Evolutionary conservation across 2,329 filamentous ascomycete genomes (phyloP).

Genomic region (Coleophoma eucalyptorum): DNA sequence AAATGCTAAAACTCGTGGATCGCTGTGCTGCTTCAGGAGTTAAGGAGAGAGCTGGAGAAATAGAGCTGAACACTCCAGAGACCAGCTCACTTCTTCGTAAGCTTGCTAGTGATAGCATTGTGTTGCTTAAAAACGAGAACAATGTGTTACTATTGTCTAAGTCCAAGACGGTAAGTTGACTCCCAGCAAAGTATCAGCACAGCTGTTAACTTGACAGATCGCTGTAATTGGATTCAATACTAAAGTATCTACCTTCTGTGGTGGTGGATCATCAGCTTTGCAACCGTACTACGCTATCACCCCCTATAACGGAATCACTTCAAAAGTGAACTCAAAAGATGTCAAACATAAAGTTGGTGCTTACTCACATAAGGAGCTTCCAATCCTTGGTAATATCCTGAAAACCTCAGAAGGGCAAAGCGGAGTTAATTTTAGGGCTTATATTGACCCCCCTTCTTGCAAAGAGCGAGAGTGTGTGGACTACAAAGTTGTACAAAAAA

Average conservation of each 20-base stretch:
- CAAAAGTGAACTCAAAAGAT: slow-evolving; percentile 35
- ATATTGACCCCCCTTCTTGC: slow-evolving; percentile 49
- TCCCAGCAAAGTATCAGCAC: slow-evolving; percentile 38
- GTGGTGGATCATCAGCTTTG: slow-evolving; percentile 60
- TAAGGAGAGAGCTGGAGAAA: slow-evolving; percentile 15
- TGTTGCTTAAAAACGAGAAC: slow-evolving; percentile 57
- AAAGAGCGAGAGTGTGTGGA: slow-evolving; percentile 46
- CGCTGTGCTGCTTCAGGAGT: not conserved
- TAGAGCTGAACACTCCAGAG: slow-evolving; percentile 25
- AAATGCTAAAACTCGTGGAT: slow-evolving; percentile 2
- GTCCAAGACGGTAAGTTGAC: slow-evolving; percentile 48
- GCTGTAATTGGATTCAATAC: slow-evolving; percentile 51
- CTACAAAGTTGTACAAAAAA: slow-evolving; percentile 36
- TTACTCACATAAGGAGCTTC: slow-evolving; percentile 60
- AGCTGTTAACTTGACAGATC: slow-evolving; percentile 21
- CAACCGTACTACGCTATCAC: slow-evolving; percentile 63
- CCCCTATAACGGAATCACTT: slow-evolving; percentile 64
- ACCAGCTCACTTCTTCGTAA: slow-evolving; percentile 42
- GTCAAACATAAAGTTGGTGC: slow-evolving; percentile 53
- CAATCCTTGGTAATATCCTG: slow-evolving; percentile 47
- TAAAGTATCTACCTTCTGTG: slow-evolving; percentile 51
- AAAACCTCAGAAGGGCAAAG: slow-evolving; percentile 45
- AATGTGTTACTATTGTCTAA: slow-evolving; percentile 41
- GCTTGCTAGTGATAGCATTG: slow-evolving; percentile 53
- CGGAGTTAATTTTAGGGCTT: slow-evolving; percentile 55